These are phyloP conservation scores for Pseudozyma sp. DNA, from an alignment of 1,284 basidiomycete species.

Conservation along the genomic window DNA sequence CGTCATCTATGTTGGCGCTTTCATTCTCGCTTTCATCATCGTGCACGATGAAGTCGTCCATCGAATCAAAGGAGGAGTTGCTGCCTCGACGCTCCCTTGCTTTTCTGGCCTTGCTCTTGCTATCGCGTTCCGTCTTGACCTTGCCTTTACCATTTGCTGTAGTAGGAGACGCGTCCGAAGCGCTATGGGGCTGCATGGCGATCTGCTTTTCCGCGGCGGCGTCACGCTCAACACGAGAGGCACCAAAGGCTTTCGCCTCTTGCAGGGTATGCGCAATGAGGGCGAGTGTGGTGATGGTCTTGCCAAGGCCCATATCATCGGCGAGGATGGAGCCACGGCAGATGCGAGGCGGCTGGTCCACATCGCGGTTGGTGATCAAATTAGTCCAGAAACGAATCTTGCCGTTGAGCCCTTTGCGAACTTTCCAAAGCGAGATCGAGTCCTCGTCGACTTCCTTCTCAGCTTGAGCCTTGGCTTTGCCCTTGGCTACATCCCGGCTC, in stretches of 20 bases:
- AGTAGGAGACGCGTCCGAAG: conserved; percentile 1
- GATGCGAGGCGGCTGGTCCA: conserved; percentile 75
- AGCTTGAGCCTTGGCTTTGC: conserved; percentile 6
- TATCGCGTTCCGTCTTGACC: conserved; percentile 7
- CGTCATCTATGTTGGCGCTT: neutral
- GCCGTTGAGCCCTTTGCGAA: conserved; percentile 72
- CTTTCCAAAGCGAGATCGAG: conserved; percentile 83
- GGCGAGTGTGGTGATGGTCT: conserved; percentile 92
- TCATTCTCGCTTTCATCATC: conserved; percentile 25
- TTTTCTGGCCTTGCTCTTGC: conserved; percentile 1
- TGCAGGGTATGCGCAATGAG: conserved; percentile 86
- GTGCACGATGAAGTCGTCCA: conserved; percentile 3
- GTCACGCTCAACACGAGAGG: conserved; percentile 17
- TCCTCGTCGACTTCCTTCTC: conserved; percentile 29
- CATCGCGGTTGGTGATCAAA: conserved; percentile 84
- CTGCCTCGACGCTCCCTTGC: conserved; percentile 15
- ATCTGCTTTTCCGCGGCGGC: conserved; percentile 6
- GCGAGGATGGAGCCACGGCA: conserved; percentile 87
- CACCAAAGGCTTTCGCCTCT: conserved; percentile 79
- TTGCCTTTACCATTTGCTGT: conserved; percentile 6
- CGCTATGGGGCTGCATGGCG: conserved; percentile 13
- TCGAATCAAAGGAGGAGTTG: conserved; percentile 16
- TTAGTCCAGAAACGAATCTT: conserved; percentile 75
- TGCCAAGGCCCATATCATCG: conserved; percentile 87
- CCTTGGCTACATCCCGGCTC: neutral